These are phyloP conservation scores for Sporisorium scitamineum DNA, from an alignment of 1,284 basidiomycete species.

Conservation along the genomic window DNA sequence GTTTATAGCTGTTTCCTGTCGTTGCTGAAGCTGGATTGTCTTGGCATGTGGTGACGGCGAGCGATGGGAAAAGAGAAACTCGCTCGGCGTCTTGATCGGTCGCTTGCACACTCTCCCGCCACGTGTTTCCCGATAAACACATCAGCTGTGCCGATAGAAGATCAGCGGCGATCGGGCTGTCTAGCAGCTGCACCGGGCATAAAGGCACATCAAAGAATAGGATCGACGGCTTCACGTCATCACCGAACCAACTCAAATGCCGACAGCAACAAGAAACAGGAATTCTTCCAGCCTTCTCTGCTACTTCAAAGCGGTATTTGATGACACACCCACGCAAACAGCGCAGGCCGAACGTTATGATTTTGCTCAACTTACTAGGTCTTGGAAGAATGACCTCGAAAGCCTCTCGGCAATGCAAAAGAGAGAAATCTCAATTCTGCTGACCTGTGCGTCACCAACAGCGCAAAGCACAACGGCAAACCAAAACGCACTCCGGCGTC, in stretches of 20 bases:
- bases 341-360: background rate
- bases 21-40: background rate
- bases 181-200: too few relatives aligned
- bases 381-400: too few relatives aligned
- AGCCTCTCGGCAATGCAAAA: constrained; percentile 10
- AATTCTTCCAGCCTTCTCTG: background rate
- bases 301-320: background rate
- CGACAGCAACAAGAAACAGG: background rate
- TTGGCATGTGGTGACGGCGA: background rate
- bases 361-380: too few relatives aligned
- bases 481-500: background rate
- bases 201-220: too few relatives aligned
- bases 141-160: background rate
- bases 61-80: background rate
- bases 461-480: background rate
- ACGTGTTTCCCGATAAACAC: background rate
- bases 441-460: background rate
- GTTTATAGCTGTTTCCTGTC: background rate
- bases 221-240: constrained; percentile 8
- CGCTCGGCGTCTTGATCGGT: constrained; percentile 33
- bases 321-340: background rate
- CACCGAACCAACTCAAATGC: background rate
- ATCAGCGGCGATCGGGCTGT: background rate
- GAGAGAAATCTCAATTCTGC: background rate
- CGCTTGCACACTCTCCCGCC: background rate